Evolutionary conservation across 2,329 filamentous ascomycete species (phyloP).

Genomic region (Apiospora hydei): DNA sequence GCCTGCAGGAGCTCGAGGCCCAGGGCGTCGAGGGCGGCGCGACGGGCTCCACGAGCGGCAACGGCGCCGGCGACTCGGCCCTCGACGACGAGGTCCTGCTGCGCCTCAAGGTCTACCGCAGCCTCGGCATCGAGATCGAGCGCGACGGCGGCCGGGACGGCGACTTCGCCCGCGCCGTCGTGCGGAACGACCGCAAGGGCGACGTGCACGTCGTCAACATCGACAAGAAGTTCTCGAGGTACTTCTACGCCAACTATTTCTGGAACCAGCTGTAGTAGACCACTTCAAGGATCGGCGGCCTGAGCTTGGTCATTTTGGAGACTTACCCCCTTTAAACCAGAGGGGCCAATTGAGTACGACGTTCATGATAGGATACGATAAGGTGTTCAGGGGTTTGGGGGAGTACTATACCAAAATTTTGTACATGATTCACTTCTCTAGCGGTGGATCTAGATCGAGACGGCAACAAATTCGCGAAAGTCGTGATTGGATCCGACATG

Average conservation of each 20-base stretch:
- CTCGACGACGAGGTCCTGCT: conserved; percentile 73
- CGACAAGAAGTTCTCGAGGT: conserved; percentile 88
- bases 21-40: conserved; percentile 81
- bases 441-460: background rate
- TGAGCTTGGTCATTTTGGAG: background rate
- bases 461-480: background rate
- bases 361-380: background rate
- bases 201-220: conserved; percentile 96
- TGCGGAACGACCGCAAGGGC: conserved; percentile 84
- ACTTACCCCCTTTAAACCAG: background rate
- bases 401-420: background rate
- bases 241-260: conserved; percentile 95
- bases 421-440: background rate
- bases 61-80: conserved; percentile 47
- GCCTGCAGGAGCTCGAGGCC: conserved; percentile 82
- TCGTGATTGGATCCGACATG: background rate
- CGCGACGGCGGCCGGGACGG: conserved; percentile 67
- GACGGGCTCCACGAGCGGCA: conserved; percentile 28
- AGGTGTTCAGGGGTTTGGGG: background rate
- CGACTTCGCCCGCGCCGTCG: conserved; percentile 84
- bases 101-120: conserved; percentile 89
- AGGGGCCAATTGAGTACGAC: background rate
- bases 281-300: background rate
- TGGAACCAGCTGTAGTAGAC: conserved; percentile 83
- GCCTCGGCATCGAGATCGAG: conserved; percentile 89